phyloP scores from a whole-genome alignment of 2,329 filamentous ascomycete species.

The Arthrobotrys sphaeroides region DNA sequence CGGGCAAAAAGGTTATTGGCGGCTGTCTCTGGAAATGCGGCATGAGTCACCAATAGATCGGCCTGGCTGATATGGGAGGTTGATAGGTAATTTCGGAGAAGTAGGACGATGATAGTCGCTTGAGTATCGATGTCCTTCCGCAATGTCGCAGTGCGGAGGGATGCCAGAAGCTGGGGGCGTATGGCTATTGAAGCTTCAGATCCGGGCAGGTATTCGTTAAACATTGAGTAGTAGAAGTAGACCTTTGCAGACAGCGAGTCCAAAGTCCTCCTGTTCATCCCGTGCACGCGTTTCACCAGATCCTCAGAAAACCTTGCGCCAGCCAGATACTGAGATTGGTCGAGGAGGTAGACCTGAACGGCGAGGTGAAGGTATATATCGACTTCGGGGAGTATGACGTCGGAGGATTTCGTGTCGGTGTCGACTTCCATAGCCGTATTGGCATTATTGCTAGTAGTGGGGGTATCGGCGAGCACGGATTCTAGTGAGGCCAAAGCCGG shows the following conservation, averaged over 20 bases:
- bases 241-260: conserved; percentile 94
- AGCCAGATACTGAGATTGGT: conserved; percentile 80
- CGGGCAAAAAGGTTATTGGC: conserved; percentile 98
- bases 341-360: conserved; percentile 85
- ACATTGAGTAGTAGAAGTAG: conserved; percentile 97
- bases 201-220: conserved; percentile 85
- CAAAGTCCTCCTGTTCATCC: conserved; percentile 89
- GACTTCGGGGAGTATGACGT: conserved; percentile 84
- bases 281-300: conserved; percentile 84
- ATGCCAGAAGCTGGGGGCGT: conserved; percentile 83
- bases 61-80: conserved; percentile 97
- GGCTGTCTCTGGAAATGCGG: conserved; percentile 90
- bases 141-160: conserved; percentile 91
- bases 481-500: conserved; percentile 76
- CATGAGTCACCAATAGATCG: conserved; percentile 93
- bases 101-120: conserved; percentile 90
- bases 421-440: conserved; percentile 79
- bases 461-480: conserved; percentile 68
- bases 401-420: conserved; percentile 69
- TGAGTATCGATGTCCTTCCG: conserved; percentile 98
- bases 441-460: conserved; percentile 63
- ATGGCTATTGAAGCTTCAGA: conserved; percentile 87
- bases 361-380: conserved; percentile 89
- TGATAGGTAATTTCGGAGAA: conserved; percentile 93
- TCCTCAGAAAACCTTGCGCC: conserved; percentile 85